Conservation (phyloP, 768 basidiomycete genomes). For the Hygrocybe coccinea region DNA sequence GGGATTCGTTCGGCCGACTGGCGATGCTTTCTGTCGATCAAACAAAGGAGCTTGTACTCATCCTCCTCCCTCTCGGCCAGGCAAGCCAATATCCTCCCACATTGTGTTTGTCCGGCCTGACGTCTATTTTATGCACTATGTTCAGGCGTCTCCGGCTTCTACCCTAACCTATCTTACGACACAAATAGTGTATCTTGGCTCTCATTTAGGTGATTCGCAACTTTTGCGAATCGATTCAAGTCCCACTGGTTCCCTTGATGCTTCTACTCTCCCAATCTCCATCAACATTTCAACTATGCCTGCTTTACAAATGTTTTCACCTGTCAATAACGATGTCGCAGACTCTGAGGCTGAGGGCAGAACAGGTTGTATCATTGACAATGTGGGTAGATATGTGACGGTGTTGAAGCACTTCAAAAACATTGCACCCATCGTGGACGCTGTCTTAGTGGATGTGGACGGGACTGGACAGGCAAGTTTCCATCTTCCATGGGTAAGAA, state of each 20-base stretch:
- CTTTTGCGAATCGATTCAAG: slow-evolving; percentile 54
- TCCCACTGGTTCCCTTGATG: slow-evolving; percentile 38
- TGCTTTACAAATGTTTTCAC: slow-evolving; percentile 28
- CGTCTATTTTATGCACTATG: not conserved
- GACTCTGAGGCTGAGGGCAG: slow-evolving; percentile 5
- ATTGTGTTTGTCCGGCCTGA: not conserved
- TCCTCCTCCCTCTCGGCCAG: slow-evolving; percentile 67
- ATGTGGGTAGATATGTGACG: slow-evolving; percentile 52
- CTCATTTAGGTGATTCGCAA: slow-evolving; percentile 78
- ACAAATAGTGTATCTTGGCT: slow-evolving; percentile 72
- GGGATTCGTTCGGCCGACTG: slow-evolving; percentile 69
- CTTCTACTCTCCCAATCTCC: slow-evolving; percentile 51
- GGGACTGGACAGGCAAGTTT: slow-evolving; percentile 59
- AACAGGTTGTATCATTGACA: slow-evolving; percentile 47
- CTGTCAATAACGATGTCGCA: slow-evolving; percentile 39
- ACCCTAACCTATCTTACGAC: slow-evolving; percentile 67
- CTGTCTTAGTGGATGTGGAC: slow-evolving; percentile 68
- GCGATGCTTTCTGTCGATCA: slow-evolving; percentile 55
- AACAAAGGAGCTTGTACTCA: slow-evolving; percentile 39
- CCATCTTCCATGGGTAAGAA: not conserved
- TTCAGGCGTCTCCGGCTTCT: slow-evolving; percentile 64
- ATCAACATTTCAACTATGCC: slow-evolving; percentile 41
- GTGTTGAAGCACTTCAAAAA: slow-evolving; percentile 66
- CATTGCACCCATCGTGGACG: slow-evolving; percentile 80
- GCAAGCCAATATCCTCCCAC: slow-evolving; percentile 32